Conservation (phyloP, 345 rosid genomes). For the Garcia nutans region DNA sequence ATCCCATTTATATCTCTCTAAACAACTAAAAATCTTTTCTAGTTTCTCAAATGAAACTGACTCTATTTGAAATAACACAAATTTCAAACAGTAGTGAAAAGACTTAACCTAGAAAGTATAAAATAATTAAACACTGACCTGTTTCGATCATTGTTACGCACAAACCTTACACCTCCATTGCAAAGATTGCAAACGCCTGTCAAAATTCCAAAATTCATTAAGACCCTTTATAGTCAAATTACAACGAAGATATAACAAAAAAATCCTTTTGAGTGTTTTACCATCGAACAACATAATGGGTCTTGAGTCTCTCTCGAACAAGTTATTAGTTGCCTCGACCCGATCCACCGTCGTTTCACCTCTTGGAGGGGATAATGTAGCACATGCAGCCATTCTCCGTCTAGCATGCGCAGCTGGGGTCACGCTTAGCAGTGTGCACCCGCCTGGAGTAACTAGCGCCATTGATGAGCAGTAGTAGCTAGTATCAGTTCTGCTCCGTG, state of each 20-base stretch:
- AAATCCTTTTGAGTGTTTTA: slow-evolving; percentile 13
- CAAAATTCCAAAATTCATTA: neutral
- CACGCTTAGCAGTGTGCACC: slow-evolving; percentile 25
- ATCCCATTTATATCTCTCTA: neutral
- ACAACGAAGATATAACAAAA: neutral
- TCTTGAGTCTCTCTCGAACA: slow-evolving; percentile 66
- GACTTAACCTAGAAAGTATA: neutral
- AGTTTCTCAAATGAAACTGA: too few species aligned
- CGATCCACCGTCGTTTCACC: slow-evolving; percentile 35
- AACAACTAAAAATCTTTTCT: too few species aligned
- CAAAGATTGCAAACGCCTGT: slow-evolving; percentile 86
- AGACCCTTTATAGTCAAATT: neutral
- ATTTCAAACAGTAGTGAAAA: neutral
- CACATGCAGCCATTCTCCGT: slow-evolving; percentile 31
- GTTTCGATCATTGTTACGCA: slow-evolving; percentile 62
- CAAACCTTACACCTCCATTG: slow-evolving; percentile 86
- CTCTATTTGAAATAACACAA: too few species aligned
- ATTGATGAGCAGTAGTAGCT: slow-evolving; percentile 17
- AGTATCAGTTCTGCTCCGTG: neutral
- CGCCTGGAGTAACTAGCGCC: slow-evolving; percentile 47
- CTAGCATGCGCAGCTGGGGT: slow-evolving; percentile 24
- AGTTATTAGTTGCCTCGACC: slow-evolving; percentile 60
- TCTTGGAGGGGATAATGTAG: slow-evolving; percentile 40
- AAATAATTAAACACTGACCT: slow-evolving; percentile 40
- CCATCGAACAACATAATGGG: slow-evolving; percentile 94